Evolutionary conservation across 2,329 filamentous ascomycete genomes (phyloP), one percentile per base, ranked within the genome.

Genomic region (Zasmidium angulare): DNA sequence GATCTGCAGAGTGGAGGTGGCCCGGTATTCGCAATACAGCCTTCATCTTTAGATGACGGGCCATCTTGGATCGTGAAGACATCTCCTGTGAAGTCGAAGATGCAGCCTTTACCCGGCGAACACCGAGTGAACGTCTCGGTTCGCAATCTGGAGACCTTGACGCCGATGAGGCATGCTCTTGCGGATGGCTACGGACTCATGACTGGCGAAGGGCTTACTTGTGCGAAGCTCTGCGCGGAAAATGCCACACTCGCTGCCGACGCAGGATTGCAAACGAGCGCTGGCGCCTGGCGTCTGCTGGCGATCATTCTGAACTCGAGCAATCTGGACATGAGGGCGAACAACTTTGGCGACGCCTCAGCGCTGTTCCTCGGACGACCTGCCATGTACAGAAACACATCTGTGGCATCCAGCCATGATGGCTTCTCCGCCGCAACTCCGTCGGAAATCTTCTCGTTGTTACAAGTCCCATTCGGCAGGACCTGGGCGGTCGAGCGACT

Each of bases 141-240:
- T 43, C 83, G 93, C 68, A 82, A 91, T 62, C 73, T 96, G 23
- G 83, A 85, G 10, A 79, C 84, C 50, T 74, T 91, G 12, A 77
- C 96, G n/a, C 93, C 93, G 0, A 89, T 90, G 2, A 95, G 92
- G 72, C 83, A 83, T 60, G 82, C 86, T 56, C 83, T 97, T 62
- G 95, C 92, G 1, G 79, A 86, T 58, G 85, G 89, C 65, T 99
- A 98, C 74, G 84, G 83, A 22, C 89, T 97, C 14, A 93, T 95
- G 72, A 92, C 92, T 2, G 86, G 92, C 61, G 89, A 89, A 0
- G 60, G 60, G 14, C 62, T 67, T 24, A 48, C 55, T 17, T 59
- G 60, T 2, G 84, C 86, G n/a, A 84, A 89, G 40, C 86, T 96
- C 2, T 98, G 93, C 74, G 81, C 84, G 48, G 89, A 96, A 68